Conservation (phyloP, 179 eudicot species). For the Carnegiea gigantea region DNA sequence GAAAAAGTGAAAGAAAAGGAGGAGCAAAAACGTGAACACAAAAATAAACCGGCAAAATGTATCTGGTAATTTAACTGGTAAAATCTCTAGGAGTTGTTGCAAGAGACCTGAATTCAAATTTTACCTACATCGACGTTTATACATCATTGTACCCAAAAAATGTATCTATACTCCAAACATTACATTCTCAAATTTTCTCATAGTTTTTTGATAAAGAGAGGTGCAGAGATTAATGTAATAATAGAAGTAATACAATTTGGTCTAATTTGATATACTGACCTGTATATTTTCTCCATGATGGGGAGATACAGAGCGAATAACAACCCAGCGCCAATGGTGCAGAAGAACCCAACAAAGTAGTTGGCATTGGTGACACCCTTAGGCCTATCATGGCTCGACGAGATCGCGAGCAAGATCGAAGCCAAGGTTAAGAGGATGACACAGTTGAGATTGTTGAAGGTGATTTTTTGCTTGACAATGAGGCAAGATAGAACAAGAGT, state of each 20-base stretch:
- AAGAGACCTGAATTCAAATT: no score
- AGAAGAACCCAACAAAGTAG: slow-evolving; percentile 63
- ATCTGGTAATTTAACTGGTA: no score
- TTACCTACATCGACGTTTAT: no score
- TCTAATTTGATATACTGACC: slow-evolving; percentile 13
- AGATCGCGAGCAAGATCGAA: slow-evolving; percentile 53
- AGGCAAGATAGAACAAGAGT: slow-evolving; percentile 53
- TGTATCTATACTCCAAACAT: neutral
- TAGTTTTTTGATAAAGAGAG: no score
- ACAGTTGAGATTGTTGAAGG: slow-evolving; percentile 63
- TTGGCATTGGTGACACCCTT: slow-evolving; percentile 39
- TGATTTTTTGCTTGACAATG: slow-evolving; percentile 63
- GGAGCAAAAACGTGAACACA: slow-evolving; percentile 7
- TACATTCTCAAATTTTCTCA: neutral
- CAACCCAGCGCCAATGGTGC: slow-evolving; percentile 63
- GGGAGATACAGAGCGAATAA: slow-evolving; percentile 75
- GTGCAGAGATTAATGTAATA: no score
- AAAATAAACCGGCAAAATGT: neutral
- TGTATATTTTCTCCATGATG: slow-evolving; percentile 71
- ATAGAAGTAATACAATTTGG: no score
- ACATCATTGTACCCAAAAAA: no score
- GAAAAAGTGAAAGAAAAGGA: neutral
- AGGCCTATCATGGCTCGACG: slow-evolving; percentile 49
- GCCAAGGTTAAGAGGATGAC: slow-evolving; percentile 60
- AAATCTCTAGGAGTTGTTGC: no score